Base-by-base conservation (phyloP, 176 grass and related monocot genomes). In the Chrysopogon serrulatus region DNA sequence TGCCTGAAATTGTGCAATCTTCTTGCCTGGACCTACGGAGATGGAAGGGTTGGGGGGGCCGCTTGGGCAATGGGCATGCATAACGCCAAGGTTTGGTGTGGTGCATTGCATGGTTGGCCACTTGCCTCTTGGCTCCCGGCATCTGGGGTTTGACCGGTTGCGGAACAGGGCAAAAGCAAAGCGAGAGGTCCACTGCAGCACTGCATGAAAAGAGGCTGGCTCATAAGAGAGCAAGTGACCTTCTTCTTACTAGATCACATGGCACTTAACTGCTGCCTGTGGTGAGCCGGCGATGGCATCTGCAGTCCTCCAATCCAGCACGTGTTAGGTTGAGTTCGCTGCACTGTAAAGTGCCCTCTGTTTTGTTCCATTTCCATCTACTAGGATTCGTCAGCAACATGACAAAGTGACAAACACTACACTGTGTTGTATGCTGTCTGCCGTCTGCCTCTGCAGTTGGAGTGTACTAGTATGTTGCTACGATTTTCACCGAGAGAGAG, bases 281-380 rank as follows among this genome's bases (percentile, higher is more conserved):
- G 3, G 19, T 41, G 53, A 70, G 75, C 44, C 45, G 45, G 45
- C 21, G 48, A 21, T 51, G 53, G 54, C 65, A 77, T 89, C 53
- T 23, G 36, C 15, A 37, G 7, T 42, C 31, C 10, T 42, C 31
- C 10, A 60, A 18, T 76, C 39, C 13, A 31, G 54, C 79, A 86
- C 79, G 40, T 90, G 88, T 86, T 90, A 90, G 84, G 88, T 90
- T 66, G 36, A 83, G 79, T 76, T 24, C 34, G 74, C 77, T 68
- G 36, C 84, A 67, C 79, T 67, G 74, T 82, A 90, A 86, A 86
- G 74, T 8, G 74, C 47, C 67, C 59, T 60, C 13, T 6, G 41
- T 30, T 83, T 49, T 41, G 74, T 67, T 57, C 39, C 65, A 24
- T 31, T 14, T 2, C 15, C 9, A 13, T 28, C 19, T 70, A 41